A percentile compares a stretch with the other conserved stretches of the same genome.
phyloP scores from a whole-genome alignment of 208 protist genomes.

The Trypanosoma caninum region DNA sequence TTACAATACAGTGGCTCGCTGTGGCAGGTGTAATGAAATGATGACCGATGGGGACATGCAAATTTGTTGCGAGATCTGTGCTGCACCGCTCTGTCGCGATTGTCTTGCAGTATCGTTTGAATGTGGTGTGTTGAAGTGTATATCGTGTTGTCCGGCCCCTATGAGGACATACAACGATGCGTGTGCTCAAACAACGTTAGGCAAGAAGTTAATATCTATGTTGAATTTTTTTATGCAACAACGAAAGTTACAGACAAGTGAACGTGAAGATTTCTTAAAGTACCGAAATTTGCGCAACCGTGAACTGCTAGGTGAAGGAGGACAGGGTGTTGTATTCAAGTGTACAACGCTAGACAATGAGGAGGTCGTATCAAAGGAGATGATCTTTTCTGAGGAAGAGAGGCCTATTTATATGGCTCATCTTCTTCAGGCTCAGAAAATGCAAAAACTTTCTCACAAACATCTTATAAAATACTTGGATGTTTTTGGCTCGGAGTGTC shows the following conservation, averaged over 20 bases:
- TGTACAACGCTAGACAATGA: slow-evolving; percentile 63
- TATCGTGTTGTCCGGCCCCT: slow-evolving; percentile 49
- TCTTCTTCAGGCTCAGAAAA: slow-evolving; percentile 57
- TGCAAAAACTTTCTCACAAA: slow-evolving; percentile 64
- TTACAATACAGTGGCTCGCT: slow-evolving; percentile 38
- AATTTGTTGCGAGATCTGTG: slow-evolving; percentile 69
- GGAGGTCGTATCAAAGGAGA: slow-evolving; percentile 80
- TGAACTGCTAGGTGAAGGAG: slow-evolving; percentile 65
- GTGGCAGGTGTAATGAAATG: slow-evolving; percentile 38
- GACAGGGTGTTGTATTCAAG: slow-evolving; percentile 80
- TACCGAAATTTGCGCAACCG: slow-evolving; percentile 41
- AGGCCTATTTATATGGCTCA: slow-evolving; percentile 37
- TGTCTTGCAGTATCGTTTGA: slow-evolving; percentile 68
- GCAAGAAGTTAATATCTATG: slow-evolving; percentile 5
- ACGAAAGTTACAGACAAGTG: not conserved
- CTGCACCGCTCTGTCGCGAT: slow-evolving; percentile 42
- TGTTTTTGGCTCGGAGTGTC: slow-evolving; percentile 47
- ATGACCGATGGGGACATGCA: slow-evolving; percentile 23
- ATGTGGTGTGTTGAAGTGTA: slow-evolving; percentile 64
- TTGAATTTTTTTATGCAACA: not conserved
- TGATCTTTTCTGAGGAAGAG: slow-evolving; percentile 48
- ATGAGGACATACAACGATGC: slow-evolving; percentile 27
- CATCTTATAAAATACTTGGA: slow-evolving; percentile 86
- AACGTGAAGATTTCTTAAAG: slow-evolving; percentile 18
- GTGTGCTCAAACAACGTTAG: slow-evolving; percentile 11